Conservation (phyloP, 495 filamentous ascomycete genomes). For the Trichocladium antarcticum region DNA sequence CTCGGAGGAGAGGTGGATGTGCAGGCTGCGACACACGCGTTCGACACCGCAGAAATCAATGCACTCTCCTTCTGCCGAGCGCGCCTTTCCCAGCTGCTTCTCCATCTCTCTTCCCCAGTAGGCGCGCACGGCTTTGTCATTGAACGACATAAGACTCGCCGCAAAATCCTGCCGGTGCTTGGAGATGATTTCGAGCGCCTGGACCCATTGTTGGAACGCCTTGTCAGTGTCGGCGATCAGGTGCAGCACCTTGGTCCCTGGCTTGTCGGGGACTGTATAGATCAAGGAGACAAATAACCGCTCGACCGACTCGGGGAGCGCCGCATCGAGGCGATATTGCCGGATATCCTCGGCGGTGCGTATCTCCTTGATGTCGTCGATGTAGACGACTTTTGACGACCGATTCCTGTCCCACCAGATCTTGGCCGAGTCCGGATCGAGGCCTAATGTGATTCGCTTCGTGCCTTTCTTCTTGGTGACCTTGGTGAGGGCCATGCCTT, state of each 20-base stretch:
- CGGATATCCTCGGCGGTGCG: constrained; percentile 73
- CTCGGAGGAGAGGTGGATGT: constrained; percentile 74
- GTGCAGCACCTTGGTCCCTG: constrained; percentile 65
- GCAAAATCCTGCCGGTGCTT: constrained; percentile 80
- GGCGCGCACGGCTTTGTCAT: constrained; percentile 64
- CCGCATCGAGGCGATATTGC: constrained; percentile 79
- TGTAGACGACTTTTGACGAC: constrained; percentile 71
- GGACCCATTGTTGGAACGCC: constrained; percentile 66
- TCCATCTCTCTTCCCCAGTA: constrained; percentile 87
- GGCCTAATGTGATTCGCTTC: constrained; percentile 60
- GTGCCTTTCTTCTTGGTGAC: constrained; percentile 67
- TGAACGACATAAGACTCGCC: constrained; percentile 67
- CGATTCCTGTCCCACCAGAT: constrained; percentile 78
- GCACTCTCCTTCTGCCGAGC: constrained; percentile 49
- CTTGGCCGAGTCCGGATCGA: constrained; percentile 72
- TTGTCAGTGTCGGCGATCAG: constrained; percentile 62
- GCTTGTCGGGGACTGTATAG: constrained; percentile 60
- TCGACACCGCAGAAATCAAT: constrained; percentile 69
- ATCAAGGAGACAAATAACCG: constrained; percentile 78
- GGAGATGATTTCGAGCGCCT: constrained; percentile 65
- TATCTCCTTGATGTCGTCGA: constrained; percentile 90
- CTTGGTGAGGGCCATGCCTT: constrained; percentile 67
- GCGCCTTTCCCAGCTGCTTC: constrained; percentile 46
- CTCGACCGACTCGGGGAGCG: constrained; percentile 50
- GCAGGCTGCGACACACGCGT: constrained; percentile 70